Evolutionary conservation across 257 asterid species (phyloP).

Genomic region (Coffea canephora): DNA sequence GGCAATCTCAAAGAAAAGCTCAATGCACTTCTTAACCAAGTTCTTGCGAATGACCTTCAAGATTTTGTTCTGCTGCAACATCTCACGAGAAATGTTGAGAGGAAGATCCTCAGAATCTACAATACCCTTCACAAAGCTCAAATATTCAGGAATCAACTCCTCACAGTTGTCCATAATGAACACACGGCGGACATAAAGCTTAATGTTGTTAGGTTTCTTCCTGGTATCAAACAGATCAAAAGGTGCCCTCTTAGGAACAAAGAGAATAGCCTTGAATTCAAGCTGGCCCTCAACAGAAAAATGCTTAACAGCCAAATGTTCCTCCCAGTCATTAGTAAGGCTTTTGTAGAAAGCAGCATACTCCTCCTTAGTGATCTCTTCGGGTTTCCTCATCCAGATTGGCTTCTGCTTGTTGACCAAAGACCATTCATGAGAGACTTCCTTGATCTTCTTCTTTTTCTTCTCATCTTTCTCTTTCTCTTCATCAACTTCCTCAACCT

Average conservation of each 20-base stretch:
- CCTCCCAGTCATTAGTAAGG: slow-evolving; percentile 63
- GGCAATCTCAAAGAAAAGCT: slow-evolving; percentile 60
- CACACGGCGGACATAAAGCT: slow-evolving; percentile 57
- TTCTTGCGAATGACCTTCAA: slow-evolving; percentile 64
- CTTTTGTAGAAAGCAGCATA: slow-evolving; percentile 62
- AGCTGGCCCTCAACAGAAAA: slow-evolving; percentile 65
- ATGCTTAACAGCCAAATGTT: slow-evolving; percentile 54
- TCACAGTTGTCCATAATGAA: slow-evolving; percentile 66
- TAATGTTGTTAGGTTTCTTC: slow-evolving; percentile 62
- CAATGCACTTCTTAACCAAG: slow-evolving; percentile 60
- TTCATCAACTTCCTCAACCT: slow-evolving; percentile 57
- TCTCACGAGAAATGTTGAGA: slow-evolving; percentile 52
- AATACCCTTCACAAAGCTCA: slow-evolving; percentile 56
- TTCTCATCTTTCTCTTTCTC: slow-evolving; percentile 48
- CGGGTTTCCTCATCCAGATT: slow-evolving; percentile 64
- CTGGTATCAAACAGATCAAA: slow-evolving; percentile 58
- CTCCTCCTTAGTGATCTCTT: slow-evolving; percentile 58
- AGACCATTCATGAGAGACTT: slow-evolving; percentile 53
- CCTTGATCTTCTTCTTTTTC: slow-evolving; percentile 58
- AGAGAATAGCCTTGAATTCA: slow-evolving; percentile 57
- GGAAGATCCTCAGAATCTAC: slow-evolving; percentile 64
- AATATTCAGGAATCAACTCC: slow-evolving; percentile 54
- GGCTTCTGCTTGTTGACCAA: slow-evolving; percentile 59
- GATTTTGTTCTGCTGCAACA: slow-evolving; percentile 58
- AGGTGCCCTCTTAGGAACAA: slow-evolving; percentile 60